These are phyloP conservation scores for Aquilaria agallochum DNA, from an alignment of 441 rosid genomes.

Conservation along the genomic window DNA sequence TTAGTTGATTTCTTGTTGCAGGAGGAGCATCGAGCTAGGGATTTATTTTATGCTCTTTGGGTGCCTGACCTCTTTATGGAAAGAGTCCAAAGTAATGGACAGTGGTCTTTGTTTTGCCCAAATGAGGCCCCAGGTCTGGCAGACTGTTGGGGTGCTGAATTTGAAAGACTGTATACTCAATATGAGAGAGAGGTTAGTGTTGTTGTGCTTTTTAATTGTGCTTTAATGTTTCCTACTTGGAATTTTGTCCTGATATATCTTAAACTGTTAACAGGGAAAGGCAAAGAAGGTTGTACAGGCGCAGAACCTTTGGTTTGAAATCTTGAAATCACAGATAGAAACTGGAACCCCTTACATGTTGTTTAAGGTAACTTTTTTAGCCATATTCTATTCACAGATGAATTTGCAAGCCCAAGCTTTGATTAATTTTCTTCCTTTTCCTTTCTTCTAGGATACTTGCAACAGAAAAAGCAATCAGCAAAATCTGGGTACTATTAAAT, in stretches of 20 bases:
- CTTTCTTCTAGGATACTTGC: slow-evolving; percentile 66
- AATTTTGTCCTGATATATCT: not conserved
- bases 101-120: slow-evolving; percentile 87
- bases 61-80: slow-evolving; percentile 93
- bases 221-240: not conserved
- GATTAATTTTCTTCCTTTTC: not conserved
- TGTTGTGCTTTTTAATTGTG: not conserved
- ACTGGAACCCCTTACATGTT: slow-evolving; percentile 97
- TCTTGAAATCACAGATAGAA: slow-evolving; percentile 82
- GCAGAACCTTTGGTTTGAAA: slow-evolving; percentile 81
- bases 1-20: slow-evolving; percentile 15
- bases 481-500: slow-evolving; percentile 91
- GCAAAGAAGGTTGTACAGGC: slow-evolving; percentile 88
- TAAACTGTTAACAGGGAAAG: slow-evolving; percentile 48
- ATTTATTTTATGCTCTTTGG: slow-evolving; percentile 88
- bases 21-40: slow-evolving; percentile 90
- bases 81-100: slow-evolving; percentile 73
- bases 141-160: slow-evolving; percentile 88
- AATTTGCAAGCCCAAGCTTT: too few relatives aligned
- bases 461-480: slow-evolving; percentile 93
- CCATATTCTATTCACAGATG: not conserved
- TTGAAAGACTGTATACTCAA: slow-evolving; percentile 54
- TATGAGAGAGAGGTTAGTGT: slow-evolving; percentile 61
- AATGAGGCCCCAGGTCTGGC: slow-evolving; percentile 84
- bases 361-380: slow-evolving; percentile 54